Base-by-base conservation (phyloP, 192 early-diverging fungal species). In the Funneliformis geosporum region DNA sequence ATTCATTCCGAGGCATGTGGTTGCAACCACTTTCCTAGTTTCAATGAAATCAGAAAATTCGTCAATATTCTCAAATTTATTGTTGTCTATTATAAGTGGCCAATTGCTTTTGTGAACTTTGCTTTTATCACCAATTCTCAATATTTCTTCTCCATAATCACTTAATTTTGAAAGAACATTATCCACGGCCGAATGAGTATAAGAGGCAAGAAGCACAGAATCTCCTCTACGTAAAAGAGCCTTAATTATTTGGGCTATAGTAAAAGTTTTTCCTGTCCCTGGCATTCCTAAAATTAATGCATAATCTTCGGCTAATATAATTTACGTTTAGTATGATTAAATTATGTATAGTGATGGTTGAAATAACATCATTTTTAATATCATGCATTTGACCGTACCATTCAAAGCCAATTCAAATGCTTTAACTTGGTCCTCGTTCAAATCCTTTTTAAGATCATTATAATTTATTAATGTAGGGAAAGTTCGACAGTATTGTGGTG, bases 201-300 rank as follows among this genome's bases (percentile, higher is more conserved):
- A 96, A 16, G 96, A 93, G 7, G 94, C 92, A 43, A 99, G 71
- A 40, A 99, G 84, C 0, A 99, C 93, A 2, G 91, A 86, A 67
- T 97, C 95, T 9, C 92, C 91, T 21, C 80, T 82, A 5, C 59
- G 47, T 16, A 95, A 89, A 11, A 99, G 84, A 18, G 87, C 83
- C 21, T 88, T 83, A 23, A 97, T 93, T 21, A 97, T 89, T 38
- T 91, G 84, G 0, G 94, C 91, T 65, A 96, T 96, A 0, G 95
- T 96, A 2, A 94, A 96, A 0, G 96, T 97, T 82, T 99, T 99
- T 55, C 97, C 97, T 1, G 97, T 97, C 4, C 97, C 97, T 0
- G 97, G 97, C 96, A 98, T 98, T 16, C 97, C 97, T 38, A 97
- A 84, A 60, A 99, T 93, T 44, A 99, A 82, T 11, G 93, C 86